Evolutionary conservation across 202 grass and related monocot species (phyloP), one percentile per base, ranked within the genome.

Genomic region (Elaeis oleifera): DNA sequence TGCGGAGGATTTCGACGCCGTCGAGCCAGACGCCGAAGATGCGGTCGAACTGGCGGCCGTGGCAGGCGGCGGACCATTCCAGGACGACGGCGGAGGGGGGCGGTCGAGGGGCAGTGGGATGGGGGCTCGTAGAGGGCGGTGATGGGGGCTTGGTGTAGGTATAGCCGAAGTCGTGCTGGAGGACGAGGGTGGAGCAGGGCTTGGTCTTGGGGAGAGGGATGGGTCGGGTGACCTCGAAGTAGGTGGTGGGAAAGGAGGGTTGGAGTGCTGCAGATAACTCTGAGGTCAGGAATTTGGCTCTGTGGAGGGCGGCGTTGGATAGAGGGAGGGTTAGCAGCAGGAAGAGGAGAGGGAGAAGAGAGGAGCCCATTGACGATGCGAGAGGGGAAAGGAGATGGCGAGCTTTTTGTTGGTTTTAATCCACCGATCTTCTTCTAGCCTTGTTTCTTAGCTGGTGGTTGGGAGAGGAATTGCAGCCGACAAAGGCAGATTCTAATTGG

Each of bases 21-120:
- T 67, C 81, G 49, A 90, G 79, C 87, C 87, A 90, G 32, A 90
- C 72, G 51, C 87, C 87, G 73, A 90, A 86, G 79, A 90, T 90
- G 68, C 79, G 87, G 71, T 90, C 82, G 64, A 86, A 90, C 72
- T 90, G 87, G 57, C 82, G 82, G 67, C 87, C 82, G 23, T 76
- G 78, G 69, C 79, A 90, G 50, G 75, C 69, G 55, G 82, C 76
- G 60, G 0, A 55, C 87, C 79, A 90, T 76, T 86, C 79, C 51
- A 90, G 87, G 58, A 90, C 82, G 3, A 77, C 83, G 68, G 74
- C 75, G 57, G 79, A 75, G 75, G 79, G 19, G 63, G 23, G 18
- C n/a, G 58, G 24, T 49, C 70, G 16, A 21, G n/a, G 21, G 58
- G 22, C 84, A 69, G 80, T 80, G 80, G 54, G 62, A 32, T 13